These are phyloP conservation scores for Ophiostoma perfectum DNA, from an alignment of 2,329 filamentous ascomycete genomes.

Conservation along the genomic window DNA sequence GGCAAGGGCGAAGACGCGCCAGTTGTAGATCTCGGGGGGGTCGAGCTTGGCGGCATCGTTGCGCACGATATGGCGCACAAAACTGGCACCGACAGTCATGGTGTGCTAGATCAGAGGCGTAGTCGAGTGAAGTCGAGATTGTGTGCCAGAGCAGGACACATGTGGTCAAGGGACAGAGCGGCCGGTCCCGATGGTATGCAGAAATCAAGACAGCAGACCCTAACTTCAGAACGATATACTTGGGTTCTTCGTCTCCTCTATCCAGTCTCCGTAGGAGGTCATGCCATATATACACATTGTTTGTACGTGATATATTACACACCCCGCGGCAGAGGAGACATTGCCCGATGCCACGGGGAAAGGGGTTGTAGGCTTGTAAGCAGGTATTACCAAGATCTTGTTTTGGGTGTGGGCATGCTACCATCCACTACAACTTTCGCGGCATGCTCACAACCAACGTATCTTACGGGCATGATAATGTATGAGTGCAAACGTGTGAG, in stretches of 20 bases:
- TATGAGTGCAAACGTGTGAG: too few species aligned
- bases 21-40: conserved; percentile 63
- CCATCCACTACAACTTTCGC: neutral
- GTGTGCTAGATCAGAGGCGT: neutral
- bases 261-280: neutral
- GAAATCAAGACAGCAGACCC: neutral
- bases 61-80: conserved; percentile 36
- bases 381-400: neutral
- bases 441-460: neutral
- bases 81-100: neutral
- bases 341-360: neutral
- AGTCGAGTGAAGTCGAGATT: too few species aligned
- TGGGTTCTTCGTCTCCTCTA: neutral
- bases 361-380: neutral
- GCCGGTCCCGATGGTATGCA: neutral
- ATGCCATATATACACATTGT: neutral
- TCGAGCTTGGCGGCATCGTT: conserved; percentile 60
- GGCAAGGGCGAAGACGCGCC: conserved; percentile 60
- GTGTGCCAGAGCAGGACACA: neutral
- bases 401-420: neutral
- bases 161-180: neutral
- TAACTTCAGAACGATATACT: too few species aligned
- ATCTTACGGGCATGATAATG: too few species aligned
- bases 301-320: neutral
- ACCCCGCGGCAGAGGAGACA: neutral